These are phyloP conservation scores for Ustilago crameri DNA, from an alignment of 1,284 basidiomycete species.

Conservation along the genomic window DNA sequence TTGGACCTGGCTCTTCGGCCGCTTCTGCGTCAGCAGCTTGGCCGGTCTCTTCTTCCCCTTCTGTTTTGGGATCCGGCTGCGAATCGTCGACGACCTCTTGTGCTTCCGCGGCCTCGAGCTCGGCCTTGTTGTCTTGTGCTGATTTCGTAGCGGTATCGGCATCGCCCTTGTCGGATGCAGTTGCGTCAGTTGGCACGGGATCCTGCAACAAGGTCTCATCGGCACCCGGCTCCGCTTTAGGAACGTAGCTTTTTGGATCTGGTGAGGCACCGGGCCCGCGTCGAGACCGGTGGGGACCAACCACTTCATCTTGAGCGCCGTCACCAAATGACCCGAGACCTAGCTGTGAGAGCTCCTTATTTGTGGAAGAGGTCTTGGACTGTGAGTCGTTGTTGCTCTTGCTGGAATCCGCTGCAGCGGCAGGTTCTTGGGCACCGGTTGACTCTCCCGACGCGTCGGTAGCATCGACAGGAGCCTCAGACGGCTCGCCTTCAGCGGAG, in stretches of 20 bases:
- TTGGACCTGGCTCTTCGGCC: background rate
- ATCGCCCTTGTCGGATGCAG: background rate
- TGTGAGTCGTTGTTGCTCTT: slow-evolving; percentile 6
- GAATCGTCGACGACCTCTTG: slow-evolving; percentile 19
- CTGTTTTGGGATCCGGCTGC: slow-evolving; percentile 9
- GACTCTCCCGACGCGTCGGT: background rate
- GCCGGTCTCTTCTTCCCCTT: slow-evolving; percentile 14
- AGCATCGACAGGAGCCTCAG: background rate
- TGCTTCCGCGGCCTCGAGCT: slow-evolving; percentile 10
- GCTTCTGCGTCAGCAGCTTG: slow-evolving; percentile 2
- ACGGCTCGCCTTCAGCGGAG: background rate
- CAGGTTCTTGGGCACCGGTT: background rate
- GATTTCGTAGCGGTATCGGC: background rate
- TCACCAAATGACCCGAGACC: slow-evolving; percentile 52
- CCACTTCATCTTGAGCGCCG: slow-evolving; percentile 35
- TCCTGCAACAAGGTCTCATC: slow-evolving; percentile 15
- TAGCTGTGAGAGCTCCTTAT: slow-evolving; percentile 55
- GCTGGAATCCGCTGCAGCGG: slow-evolving; percentile 5
- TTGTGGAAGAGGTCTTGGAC: slow-evolving; percentile 21
- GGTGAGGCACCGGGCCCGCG: slow-evolving; percentile 45
- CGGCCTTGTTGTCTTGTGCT: slow-evolving; percentile 4
- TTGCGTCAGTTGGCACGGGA: slow-evolving; percentile 1
- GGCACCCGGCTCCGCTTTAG: slow-evolving; percentile 35
- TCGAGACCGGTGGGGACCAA: slow-evolving; percentile 46
- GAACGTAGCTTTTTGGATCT: slow-evolving; percentile 28